Conservation (phyloP, 345 rosid species). For the Xanthoceras sorbifolium region DNA sequence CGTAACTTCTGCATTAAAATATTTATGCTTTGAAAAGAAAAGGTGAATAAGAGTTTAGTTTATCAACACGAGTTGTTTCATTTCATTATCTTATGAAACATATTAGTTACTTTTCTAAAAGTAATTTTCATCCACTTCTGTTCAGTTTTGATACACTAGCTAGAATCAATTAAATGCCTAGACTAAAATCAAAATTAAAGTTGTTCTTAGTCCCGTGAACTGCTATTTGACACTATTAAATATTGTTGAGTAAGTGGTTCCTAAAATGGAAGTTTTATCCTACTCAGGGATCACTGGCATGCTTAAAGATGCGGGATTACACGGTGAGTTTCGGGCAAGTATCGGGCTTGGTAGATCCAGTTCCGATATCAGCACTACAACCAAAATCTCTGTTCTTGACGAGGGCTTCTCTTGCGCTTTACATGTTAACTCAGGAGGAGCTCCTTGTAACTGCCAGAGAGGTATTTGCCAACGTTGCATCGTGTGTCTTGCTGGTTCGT, state of each 20-base stretch:
- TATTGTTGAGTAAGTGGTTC: neutral
- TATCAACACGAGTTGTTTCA: no score
- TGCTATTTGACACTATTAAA: neutral
- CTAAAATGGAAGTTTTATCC: neutral
- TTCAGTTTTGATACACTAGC: no score
- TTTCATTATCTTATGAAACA: neutral
- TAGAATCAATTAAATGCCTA: no score
- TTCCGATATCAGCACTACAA: constrained; percentile 67
- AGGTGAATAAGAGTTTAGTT: no score
- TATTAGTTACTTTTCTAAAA: neutral
- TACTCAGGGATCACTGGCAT: constrained; percentile 74
- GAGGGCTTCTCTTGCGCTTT: constrained; percentile 72
- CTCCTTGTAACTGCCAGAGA: constrained; percentile 71
- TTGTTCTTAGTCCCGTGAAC: neutral
- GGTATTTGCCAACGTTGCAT: constrained; percentile 57
- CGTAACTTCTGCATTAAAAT: no score
- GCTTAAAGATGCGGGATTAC: constrained; percentile 73
- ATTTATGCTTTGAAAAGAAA: no score
- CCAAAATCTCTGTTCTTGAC: constrained; percentile 79
- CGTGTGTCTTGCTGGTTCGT: constrained; percentile 60
- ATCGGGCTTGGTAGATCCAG: constrained; percentile 76
- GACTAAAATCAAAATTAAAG: neutral
- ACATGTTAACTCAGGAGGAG: constrained; percentile 67
- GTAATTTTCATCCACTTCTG: neutral
- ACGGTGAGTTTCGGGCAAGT: constrained; percentile 90